Evolutionary conservation across 2,329 filamentous ascomycete genomes (phyloP).

Genomic region (Septoria petroselini): DNA sequence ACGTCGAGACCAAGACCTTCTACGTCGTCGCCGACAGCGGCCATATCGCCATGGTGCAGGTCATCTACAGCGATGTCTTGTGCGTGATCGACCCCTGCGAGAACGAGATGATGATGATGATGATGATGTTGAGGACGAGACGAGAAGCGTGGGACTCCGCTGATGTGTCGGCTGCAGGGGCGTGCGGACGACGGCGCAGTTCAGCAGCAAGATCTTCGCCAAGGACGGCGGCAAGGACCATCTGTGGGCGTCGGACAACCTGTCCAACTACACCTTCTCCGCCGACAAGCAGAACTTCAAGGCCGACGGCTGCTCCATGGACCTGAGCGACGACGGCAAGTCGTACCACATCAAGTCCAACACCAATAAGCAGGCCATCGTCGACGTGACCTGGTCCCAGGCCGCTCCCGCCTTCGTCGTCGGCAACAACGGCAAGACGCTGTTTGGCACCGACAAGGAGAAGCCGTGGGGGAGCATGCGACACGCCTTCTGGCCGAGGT

Average conservation of each 20-base stretch:
- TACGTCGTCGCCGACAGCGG: conserved; percentile 82
- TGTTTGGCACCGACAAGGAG: conserved; percentile 79
- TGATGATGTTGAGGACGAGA: too few relatives aligned
- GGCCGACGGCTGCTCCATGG: conserved; percentile 78
- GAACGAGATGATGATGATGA: too few relatives aligned
- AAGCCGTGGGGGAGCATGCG: conserved; percentile 91
- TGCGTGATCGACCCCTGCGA: too few relatives aligned
- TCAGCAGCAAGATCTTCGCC: conserved; percentile 90
- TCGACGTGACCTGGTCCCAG: conserved; percentile 80
- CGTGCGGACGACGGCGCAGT: conserved; percentile 85
- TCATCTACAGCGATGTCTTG: conserved; percentile 98
- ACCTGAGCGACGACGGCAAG: conserved; percentile 79
- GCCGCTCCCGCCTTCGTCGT: conserved; percentile 76
- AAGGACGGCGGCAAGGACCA: conserved; percentile 66
- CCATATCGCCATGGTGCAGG: conserved; percentile 72
- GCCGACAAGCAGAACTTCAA: conserved; percentile 80
- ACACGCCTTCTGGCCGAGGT: conserved; percentile 93
- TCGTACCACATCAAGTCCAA: conserved; percentile 87
- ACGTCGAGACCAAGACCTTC: conserved; percentile 92
- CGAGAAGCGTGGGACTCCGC: conserved; percentile 2
- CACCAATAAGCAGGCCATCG: conserved; percentile 72
- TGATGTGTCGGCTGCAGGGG: conserved; percentile 56
- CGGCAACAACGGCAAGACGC: conserved; percentile 77
- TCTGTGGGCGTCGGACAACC: conserved; percentile 78
- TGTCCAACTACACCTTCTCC: conserved; percentile 78